A percentile compares a stretch with the other conserved stretches of the same genome.
Conservation (phyloP, 352 stramenopile species). For the Phytophthora niederhauseri region DNA sequence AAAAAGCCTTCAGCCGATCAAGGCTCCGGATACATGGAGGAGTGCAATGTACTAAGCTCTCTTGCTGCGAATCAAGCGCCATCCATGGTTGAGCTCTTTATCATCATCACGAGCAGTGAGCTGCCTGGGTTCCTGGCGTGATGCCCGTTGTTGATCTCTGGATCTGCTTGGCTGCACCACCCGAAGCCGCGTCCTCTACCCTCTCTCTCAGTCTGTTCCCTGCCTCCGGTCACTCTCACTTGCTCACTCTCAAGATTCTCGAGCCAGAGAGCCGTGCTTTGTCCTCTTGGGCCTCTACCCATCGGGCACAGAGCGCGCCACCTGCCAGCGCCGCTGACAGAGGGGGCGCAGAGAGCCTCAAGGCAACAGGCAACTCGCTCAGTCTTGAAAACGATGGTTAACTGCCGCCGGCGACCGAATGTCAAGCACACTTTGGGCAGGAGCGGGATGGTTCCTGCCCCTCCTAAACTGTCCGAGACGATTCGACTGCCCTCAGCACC, state of each 20-base stretch:
- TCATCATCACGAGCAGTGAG: too few species aligned
- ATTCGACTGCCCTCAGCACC: conserved; percentile 13
- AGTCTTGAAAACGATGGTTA: conserved; percentile 32
- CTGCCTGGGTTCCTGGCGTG: conserved; percentile 5
- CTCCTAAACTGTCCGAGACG: conserved; percentile 17
- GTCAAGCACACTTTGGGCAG: conserved; percentile 16
- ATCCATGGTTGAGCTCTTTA: too few species aligned
- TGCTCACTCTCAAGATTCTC: conserved; percentile 5
- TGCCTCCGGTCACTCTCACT: not conserved
- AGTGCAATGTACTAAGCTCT: too few species aligned
- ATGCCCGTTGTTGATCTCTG: conserved; percentile 9
- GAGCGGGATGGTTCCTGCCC: conserved; percentile 7
- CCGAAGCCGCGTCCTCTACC: conserved; percentile 11
- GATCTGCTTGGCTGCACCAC: conserved; percentile 18
- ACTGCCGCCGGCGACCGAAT: conserved; percentile 27
- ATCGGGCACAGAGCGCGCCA: not conserved
- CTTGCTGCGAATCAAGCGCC: too few species aligned
- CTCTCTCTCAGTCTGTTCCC: conserved; percentile 7
- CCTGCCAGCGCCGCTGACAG: not conserved
- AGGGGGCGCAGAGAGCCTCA: not conserved
- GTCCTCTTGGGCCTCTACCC: not conserved
- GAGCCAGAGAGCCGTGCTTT: not conserved
- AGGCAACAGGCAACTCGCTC: not conserved
- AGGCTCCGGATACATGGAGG: not conserved
- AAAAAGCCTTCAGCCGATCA: conserved; percentile 10